Base-by-base conservation (phyloP, 768 basidiomycete species). In the Lactarius hengduanensis region DNA sequence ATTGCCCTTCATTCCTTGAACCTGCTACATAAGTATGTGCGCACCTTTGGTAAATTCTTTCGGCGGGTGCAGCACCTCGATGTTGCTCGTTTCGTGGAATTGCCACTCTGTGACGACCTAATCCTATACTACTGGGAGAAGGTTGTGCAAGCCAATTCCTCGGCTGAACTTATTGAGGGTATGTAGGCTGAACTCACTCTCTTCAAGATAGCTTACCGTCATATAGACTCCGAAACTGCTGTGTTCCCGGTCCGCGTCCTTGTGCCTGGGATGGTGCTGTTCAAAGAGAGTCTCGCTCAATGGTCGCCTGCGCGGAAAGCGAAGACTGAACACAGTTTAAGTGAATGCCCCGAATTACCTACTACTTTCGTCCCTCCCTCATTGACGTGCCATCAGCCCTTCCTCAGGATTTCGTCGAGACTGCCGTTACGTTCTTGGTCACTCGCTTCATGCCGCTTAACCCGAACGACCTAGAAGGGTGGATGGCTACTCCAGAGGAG, bases 401-500 rank as follows among this genome's bases (percentile, higher is more conserved):
- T 26, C 83, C 89, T 10, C 78, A 82, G 67, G 83, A 86, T 26
- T 91, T 92, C 71, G 87, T 94, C 2, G 84, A 89, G 71, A 84
- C 85, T 64, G 89, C 88, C 8, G 89, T 88, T 41, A 80, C 85
- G 66, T 78, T 95, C 8, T 83, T 99, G 10, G 83, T 99, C 26
- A 88, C 87, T 28, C 84, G 90, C 10, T 89, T 96, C 72, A 87
- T 99, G 75, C 93, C 92, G 15, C 79, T 99, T 55, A 90, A 89
- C 62, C 82, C 90, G 6, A 78, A 82, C 1, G 96, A 98, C 75
- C 81, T 98, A 11, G 86, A 93, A 69, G 83, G 82, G 5, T 94
- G 96, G 92, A 81, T 88, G 77, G 82, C 83, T 18, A 93, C 96
- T 74, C 94, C 96, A 0, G 96, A 99, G 79, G 92, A 96, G 71